Conservation (phyloP, 2,329 filamentous ascomycete species). For the Aspergillus novofumigatus region DNA sequence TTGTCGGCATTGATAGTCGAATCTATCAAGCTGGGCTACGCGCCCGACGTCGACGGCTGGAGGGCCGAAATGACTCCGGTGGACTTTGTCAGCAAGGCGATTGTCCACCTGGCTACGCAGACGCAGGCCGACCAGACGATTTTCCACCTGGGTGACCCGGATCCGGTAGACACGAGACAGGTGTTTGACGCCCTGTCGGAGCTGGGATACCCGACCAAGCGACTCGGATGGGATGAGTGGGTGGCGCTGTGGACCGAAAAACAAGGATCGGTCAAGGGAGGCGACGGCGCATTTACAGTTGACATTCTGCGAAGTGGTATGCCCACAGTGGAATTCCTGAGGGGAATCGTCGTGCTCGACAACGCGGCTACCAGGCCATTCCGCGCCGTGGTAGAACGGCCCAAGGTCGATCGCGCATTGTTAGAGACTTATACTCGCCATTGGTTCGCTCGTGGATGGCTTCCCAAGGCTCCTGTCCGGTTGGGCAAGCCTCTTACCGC, state of each 20-base stretch:
- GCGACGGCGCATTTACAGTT: constrained; percentile 69
- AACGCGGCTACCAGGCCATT: constrained; percentile 63
- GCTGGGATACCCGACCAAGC: constrained; percentile 67
- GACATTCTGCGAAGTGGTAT: constrained; percentile 77
- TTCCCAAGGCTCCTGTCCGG: constrained; percentile 58
- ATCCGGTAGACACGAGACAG: constrained; percentile 61
- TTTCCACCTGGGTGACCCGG: constrained; percentile 71
- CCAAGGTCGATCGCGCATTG: constrained; percentile 65
- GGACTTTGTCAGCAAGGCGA: constrained; percentile 72
- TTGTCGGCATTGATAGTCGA: constrained; percentile 73
- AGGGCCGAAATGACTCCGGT: constrained; percentile 80
- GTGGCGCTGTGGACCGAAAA: constrained; percentile 68
- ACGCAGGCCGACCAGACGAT: constrained; percentile 59
- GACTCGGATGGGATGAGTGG: constrained; percentile 69
- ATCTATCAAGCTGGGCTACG: constrained; percentile 67
- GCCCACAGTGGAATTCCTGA: constrained; percentile 68
- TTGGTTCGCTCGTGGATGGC: constrained; percentile 76
- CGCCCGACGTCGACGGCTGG: constrained; percentile 70
- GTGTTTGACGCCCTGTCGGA: constrained; percentile 62
- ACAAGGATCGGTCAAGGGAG: constrained; percentile 59
- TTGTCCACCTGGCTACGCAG: constrained; percentile 65
- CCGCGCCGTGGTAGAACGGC: constrained; percentile 56
- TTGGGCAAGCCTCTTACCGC: constrained; percentile 43
- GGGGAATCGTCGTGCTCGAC: constrained; percentile 68
- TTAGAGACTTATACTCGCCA: constrained; percentile 75